Base-by-base conservation (phyloP, 768 basidiomycete species). In the Lactarius quietus region DNA sequence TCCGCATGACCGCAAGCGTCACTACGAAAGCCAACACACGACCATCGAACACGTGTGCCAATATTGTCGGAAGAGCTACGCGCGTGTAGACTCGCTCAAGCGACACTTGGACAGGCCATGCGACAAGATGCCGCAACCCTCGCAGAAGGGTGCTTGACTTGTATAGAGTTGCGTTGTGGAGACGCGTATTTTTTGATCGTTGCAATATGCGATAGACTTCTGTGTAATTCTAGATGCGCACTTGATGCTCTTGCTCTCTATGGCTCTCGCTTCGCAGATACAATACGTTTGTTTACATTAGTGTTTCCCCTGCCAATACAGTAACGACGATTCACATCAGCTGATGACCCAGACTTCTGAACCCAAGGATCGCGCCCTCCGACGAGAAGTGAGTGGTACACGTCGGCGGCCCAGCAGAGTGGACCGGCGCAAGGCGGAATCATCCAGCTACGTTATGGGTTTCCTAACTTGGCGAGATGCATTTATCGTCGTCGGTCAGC, bases 81-180 rank as follows among this genome's bases (percentile, higher is more conserved):
- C 88, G 77, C 84, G 91, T 74, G 82, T 77, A 57, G 89, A 90
- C 77, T 92, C 91, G 64, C 79, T 92, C 69, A 93, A 92, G 76
- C 82, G 91, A 73, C 91, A 93, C 76, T 70, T 88, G 60, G 90
- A 92, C 79, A 90, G 91, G 70, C 90, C 90, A 58, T 90, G 89
- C 77, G 86, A 87, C 73, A 85, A 86, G 73, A 68, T 69, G 67
- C 69, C 69, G 28, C 66, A 62, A 51, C 39, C 58, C 29, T 54
- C 36, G 31, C 64, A 57, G 48, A 66, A 62, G 38, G 57, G 56
- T 18, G 38, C 39, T 29, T 68, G 54, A 66, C 31, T n/a, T 8
- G 18, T 14, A 6, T 62, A 28, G 63, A 62, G 28, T 10, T 29
- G 7, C 14, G 33, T 43, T 45, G 61, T 54, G 60, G 57, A 61